Conservation (phyloP, 164 flowering plant genomes). For the Magnolia officinalis region DNA sequence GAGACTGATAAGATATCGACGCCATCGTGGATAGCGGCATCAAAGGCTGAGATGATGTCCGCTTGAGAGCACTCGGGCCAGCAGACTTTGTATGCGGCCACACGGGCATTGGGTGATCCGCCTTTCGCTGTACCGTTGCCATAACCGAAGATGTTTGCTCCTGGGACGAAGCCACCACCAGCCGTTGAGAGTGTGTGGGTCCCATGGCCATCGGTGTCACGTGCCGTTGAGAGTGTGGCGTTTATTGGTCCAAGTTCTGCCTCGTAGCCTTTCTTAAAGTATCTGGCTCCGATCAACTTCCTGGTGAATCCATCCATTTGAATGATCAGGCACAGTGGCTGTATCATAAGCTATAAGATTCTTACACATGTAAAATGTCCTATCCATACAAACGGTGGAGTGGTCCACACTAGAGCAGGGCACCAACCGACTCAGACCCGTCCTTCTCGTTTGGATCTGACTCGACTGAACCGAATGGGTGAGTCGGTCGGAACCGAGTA, state of each 20-base stretch:
- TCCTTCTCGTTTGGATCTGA: no score
- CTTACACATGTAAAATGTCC: no score
- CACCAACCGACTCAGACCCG: no score
- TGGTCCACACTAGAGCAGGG: no score
- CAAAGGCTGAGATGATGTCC: neutral
- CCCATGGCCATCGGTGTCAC: conserved; percentile 24
- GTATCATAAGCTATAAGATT: no score
- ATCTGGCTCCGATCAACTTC: conserved; percentile 20
- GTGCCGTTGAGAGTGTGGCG: neutral
- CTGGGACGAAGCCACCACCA: conserved; percentile 12
- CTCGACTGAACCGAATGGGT: no score
- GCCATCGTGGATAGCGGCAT: conserved; percentile 11
- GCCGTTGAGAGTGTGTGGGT: conserved; percentile 24
- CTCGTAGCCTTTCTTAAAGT: conserved; percentile 11
- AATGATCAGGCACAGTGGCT: conserved; percentile 31
- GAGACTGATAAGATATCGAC: conserved; percentile 10
- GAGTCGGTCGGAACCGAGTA: no score
- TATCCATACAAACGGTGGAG: no score
- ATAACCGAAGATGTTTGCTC: conserved; percentile 6
- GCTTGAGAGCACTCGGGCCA: neutral
- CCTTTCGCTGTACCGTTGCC: conserved; percentile 14
- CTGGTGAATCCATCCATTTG: neutral
- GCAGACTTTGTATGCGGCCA: conserved; percentile 17
- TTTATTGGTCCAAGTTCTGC: neutral
- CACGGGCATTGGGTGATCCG: conserved; percentile 18